phyloP scores from a whole-genome alignment of 2,329 filamentous ascomycete genomes.

The Botryotinia narcissicola region DNA sequence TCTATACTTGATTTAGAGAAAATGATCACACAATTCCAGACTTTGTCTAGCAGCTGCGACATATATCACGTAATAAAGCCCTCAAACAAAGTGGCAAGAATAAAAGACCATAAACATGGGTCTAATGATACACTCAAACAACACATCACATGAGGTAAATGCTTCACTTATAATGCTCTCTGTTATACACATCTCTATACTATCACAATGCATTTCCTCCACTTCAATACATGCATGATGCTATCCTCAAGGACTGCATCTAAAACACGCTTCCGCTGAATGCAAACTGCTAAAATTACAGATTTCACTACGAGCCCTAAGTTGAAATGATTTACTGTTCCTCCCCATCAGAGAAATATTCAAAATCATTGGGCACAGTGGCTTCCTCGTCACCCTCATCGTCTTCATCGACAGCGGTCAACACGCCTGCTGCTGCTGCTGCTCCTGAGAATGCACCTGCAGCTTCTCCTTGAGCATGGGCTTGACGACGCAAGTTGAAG shows the following conservation, averaged over 20 bases:
- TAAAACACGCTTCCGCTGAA: constrained; percentile 11
- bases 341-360: constrained; percentile 61
- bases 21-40: background rate
- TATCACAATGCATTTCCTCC: constrained; percentile 7
- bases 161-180: constrained; percentile 7
- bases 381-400: constrained; percentile 72
- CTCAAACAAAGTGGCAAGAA: background rate
- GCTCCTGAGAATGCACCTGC: constrained; percentile 47
- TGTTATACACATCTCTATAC: constrained; percentile 19
- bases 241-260: background rate
- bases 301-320: background rate
- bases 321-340: constrained; percentile 27
- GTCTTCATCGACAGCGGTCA: constrained; percentile 87
- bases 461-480: constrained; percentile 37
- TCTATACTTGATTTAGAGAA: background rate
- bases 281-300: constrained; percentile 19
- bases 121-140: background rate
- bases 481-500: constrained; percentile 44
- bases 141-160: background rate
- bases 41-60: background rate
- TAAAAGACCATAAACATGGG: background rate
- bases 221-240: constrained; percentile 8
- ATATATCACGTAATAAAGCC: background rate
- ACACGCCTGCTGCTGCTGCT: constrained; percentile 71
- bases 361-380: constrained; percentile 67